Evolutionary conservation across 2,329 filamentous ascomycete species (phyloP), one percentile per base, ranked within the genome.

Genomic region (Paraphoma chrysanthemicola): DNA sequence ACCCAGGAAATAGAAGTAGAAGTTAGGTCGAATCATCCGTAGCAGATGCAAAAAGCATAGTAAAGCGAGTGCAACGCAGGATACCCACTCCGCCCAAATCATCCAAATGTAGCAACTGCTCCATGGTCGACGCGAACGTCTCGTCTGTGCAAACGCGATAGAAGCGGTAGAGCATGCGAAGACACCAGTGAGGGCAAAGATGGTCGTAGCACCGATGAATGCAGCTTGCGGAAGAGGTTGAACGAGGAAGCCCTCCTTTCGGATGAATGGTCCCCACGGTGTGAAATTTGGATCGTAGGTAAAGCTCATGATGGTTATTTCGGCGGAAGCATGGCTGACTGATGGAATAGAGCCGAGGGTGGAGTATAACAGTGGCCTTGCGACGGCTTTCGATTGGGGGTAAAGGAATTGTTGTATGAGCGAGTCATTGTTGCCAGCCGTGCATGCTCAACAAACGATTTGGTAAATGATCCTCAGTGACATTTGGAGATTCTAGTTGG

Each of bases 71-170:
- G 70, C 64, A 7, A 80, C 60, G 28, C 77, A 81, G 3, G 79
- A 79, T 3, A 71, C 14, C 7, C 82, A 72, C 63, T 83, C 81
- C 6, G 76, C 51, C 81, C 81, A 83, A 48, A 83, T 74, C 78
- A 83, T 79, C 71, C 76, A 78, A 0, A 83, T 71, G 52, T 82
- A 82, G 0, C 66, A 59, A 48, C 78, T 80, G 14, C 59, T 62
- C 39, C 59, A 56, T 7, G 71, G 57, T 53, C 41, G 52, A 5
- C 62, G 62, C 28, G 64, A 67, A 12, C 53, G 44, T 51, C 46
- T 68, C 46, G 51, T 77, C 59, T 63, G 72, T 52, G 11, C 55
- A 29, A 59, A 44, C 7, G 71, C 77, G 38, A 68, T 59, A 50
- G 72, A 79, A 36, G 75, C 64, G 6, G 73, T 68, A 10, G 57